phyloP scores from a whole-genome alignment of 495 filamentous ascomycete genomes.

The Podospora comata region DNA sequence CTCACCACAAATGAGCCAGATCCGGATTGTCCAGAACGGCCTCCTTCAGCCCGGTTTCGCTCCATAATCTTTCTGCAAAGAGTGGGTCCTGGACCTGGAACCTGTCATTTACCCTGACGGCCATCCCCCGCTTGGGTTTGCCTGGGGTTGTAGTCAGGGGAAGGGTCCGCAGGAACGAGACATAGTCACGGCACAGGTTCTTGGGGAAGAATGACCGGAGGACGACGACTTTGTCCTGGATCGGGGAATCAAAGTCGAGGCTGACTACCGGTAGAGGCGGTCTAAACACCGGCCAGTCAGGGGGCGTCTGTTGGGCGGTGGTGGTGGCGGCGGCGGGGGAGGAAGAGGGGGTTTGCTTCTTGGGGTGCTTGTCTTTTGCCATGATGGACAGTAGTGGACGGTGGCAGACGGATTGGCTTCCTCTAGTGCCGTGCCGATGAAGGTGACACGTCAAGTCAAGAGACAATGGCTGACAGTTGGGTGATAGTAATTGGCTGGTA shows the following conservation, averaged over 20 bases:
- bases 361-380: conserved; percentile 31
- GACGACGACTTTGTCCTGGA: conserved; percentile 66
- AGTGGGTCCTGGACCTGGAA: conserved; percentile 74
- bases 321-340: neutral
- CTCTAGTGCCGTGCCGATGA: neutral
- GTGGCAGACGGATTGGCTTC: too few species aligned
- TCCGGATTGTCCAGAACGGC: conserved; percentile 36
- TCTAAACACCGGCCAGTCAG: conserved; percentile 75
- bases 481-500: too few species aligned
- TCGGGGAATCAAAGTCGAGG: conserved; percentile 55
- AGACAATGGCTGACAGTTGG: neutral
- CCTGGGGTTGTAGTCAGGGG: conserved; percentile 78
- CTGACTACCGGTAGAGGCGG: conserved; percentile 67
- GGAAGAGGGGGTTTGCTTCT: conserved; percentile 13
- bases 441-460: neutral
- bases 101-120: conserved; percentile 84
- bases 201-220: conserved; percentile 75
- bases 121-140: conserved; percentile 79
- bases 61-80: conserved; percentile 76
- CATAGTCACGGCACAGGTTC: conserved; percentile 77
- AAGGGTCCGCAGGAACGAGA: conserved; percentile 70
- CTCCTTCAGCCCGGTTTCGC: conserved; percentile 56
- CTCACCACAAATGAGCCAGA: conserved; percentile 36
- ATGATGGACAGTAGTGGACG: conserved; percentile 12
- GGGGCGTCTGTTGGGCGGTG: conserved; percentile 26